These are phyloP conservation scores for Papilionanthe hybrid DNA, from an alignment of 116 monocot genomes.

Conservation along the genomic window DNA sequence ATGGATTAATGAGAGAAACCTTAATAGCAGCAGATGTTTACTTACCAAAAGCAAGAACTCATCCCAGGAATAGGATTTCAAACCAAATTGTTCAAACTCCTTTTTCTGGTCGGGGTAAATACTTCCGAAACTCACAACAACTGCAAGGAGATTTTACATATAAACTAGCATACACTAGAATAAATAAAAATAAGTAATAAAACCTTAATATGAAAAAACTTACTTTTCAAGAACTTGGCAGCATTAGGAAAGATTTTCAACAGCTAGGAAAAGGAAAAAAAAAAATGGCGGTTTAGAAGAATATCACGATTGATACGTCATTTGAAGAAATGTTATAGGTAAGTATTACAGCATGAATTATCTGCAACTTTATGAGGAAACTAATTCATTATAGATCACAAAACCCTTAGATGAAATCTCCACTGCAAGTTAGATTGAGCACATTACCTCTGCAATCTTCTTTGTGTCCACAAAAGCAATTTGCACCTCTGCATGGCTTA, in stretches of 20 bases:
- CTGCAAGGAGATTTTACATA: constrained; percentile 22
- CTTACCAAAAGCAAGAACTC: constrained; percentile 70
- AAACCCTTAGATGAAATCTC: too few relatives aligned
- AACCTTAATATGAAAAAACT: constrained; percentile 20
- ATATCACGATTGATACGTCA: not conserved
- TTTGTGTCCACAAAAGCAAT: constrained; percentile 82
- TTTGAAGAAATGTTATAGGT: too few relatives aligned
- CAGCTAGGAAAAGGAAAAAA: constrained; percentile 38
- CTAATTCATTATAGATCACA: not conserved
- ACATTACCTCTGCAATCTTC: constrained; percentile 61
- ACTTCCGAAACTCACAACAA: constrained; percentile 76
- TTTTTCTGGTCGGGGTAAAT: constrained; percentile 51
- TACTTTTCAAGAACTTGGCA: constrained; percentile 67
- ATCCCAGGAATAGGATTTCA: constrained; percentile 69
- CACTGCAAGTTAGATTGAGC: not conserved
- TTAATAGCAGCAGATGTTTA: constrained; percentile 4
- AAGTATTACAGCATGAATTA: not conserved
- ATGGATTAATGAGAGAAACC: not conserved
- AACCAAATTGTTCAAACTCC: constrained; percentile 57
- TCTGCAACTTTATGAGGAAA: not conserved
- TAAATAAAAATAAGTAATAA: not conserved
- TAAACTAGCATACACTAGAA: not conserved
- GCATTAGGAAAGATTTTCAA: constrained; percentile 69
- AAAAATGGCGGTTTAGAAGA: not conserved
- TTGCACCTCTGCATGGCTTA: constrained; percentile 76